Base-by-base conservation (phyloP, 177 flowering plant genomes). In the Vitis hybrid region DNA sequence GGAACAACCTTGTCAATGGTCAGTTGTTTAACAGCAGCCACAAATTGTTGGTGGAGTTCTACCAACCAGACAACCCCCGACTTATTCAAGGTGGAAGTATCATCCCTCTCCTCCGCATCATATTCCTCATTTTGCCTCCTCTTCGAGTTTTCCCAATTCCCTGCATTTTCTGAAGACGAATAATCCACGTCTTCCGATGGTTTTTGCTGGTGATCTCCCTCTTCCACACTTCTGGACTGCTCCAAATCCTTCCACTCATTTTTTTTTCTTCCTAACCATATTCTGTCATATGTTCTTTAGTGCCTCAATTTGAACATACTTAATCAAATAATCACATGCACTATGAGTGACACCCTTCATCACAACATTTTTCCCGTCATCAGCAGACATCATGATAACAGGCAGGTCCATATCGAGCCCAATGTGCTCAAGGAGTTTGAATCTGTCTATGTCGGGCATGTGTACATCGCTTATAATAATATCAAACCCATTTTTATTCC, bases 361-460 rank as follows among this genome's bases (percentile, higher is more conserved):
- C 1, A 89, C 92, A 48, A 84, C 86, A 16, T 67, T 73, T 67
- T 84, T 80, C n/a, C 80, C 76, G 59, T 87, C 89, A 74, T 87
- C 90, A 4, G 80, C 86, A 1, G 91, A 89, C 92, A 89, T 85
- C 89, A 89, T 88, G 64, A 90, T 87, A 66, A 89, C 91, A 9
- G 94, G 90, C 10, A 89, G 79, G 65, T 89, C 90, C 91, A 86
- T 89, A 79, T 89, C 91, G 35, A 88, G 69, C n/a, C 95, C 92
- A 66, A 87, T 81, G 75, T 69, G 80, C 76, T 87, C 94, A 3
- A 94, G 92, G 52, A 94, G 95, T 70, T 94, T 89, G 78, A 91
- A 94, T 51, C 97, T 97, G 65, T 92, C 92, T 97, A 94, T 92
- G 77, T 92, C 98, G 0, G 97, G 98, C 98, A 94, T 92, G 78